phyloP scores from a whole-genome alignment of 768 basidiomycete species.

The Russula abietina region DNA sequence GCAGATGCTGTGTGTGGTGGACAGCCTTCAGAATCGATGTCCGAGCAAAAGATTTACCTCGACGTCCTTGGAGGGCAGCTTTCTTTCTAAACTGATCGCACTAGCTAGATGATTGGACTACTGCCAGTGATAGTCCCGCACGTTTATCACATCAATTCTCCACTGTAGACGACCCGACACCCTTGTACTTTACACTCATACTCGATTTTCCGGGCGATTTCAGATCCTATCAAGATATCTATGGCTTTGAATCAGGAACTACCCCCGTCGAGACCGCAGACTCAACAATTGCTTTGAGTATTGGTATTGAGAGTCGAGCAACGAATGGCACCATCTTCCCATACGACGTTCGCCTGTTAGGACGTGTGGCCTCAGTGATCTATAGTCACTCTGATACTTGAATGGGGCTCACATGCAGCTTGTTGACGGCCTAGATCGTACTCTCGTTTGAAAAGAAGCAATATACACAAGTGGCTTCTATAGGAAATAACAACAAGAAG shows the following conservation, averaged over 20 bases:
- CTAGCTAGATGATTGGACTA: neutral
- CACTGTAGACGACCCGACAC: neutral
- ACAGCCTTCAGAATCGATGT: neutral
- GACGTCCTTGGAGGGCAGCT: neutral
- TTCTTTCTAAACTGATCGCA: too few relatives aligned
- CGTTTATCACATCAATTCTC: neutral
- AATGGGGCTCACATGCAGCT: neutral
- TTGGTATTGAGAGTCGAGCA: neutral
- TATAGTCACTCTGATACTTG: neutral
- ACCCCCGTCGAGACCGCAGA: neutral
- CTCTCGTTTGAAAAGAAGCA: conserved; percentile 7
- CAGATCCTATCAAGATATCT: neutral
- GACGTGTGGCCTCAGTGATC: neutral
- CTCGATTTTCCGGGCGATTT: neutral
- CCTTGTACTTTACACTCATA: neutral
- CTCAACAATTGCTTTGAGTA: neutral
- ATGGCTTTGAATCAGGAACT: too few relatives aligned
- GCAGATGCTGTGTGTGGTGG: neutral
- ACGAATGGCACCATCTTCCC: neutral
- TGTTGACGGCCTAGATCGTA: conserved; percentile 2
- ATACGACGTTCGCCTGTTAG: neutral
- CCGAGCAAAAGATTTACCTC: neutral
- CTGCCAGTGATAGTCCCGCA: neutral
- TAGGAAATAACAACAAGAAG: conserved; percentile 10
- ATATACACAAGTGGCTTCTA: conserved; percentile 15